A percentile compares a stretch with the other conserved stretches of the same genome.
Conservation (phyloP, 257 asterid species). For the Solanum chilense region DNA sequence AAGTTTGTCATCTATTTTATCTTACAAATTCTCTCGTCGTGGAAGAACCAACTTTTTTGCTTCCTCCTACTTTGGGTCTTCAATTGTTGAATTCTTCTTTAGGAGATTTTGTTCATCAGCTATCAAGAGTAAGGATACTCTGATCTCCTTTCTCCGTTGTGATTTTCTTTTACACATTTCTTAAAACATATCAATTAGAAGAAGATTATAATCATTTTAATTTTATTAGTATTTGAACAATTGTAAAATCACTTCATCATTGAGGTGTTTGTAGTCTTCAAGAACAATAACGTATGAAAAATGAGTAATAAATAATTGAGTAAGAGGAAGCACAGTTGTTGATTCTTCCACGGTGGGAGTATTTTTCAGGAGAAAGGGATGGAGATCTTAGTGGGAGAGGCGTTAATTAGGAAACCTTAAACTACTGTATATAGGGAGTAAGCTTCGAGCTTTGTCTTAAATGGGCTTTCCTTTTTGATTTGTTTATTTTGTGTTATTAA, state of each 20-base stretch:
- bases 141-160: not conserved
- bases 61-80: not conserved
- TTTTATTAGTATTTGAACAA: too few relatives aligned
- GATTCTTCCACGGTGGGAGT: not conserved
- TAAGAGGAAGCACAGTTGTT: not conserved
- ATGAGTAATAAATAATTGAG: not conserved
- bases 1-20: too few relatives aligned
- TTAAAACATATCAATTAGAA: not conserved
- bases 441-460: not conserved
- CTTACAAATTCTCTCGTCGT: not conserved
- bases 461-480: too few relatives aligned
- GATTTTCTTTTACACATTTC: not conserved
- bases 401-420: not conserved
- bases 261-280: not conserved
- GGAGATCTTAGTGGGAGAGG: not conserved
- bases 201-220: too few relatives aligned
- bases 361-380: not conserved
- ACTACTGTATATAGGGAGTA: not conserved
- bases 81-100: not conserved
- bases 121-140: not conserved
- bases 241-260: not conserved
- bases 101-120: not conserved
- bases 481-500: too few relatives aligned
- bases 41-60: too few relatives aligned
- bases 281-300: too few relatives aligned